A percentile compares a stretch with the other conserved stretches of the same genome.
Evolutionary conservation across 2,329 filamentous ascomycete species (phyloP).

Genomic region (Lecanosticta acicola): DNA sequence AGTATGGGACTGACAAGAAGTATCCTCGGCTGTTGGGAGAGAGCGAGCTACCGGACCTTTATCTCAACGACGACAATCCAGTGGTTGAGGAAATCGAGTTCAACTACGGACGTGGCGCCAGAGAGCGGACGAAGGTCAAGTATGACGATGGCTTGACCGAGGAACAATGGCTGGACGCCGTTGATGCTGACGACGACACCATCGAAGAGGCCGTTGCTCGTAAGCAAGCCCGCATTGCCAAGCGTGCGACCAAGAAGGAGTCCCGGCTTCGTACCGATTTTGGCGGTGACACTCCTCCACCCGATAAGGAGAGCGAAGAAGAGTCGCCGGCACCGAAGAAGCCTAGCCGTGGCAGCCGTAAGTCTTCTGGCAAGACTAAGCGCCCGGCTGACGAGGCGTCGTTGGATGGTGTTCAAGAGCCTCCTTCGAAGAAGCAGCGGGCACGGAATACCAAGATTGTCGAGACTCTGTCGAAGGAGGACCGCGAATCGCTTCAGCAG

Average conservation of each 20-base stretch:
- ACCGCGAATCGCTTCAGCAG: constrained; percentile 72
- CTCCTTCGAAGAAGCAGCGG: constrained; percentile 70
- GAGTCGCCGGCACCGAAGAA: constrained; percentile 69
- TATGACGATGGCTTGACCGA: constrained; percentile 98
- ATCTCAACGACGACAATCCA: constrained; percentile 78
- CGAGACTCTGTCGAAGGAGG: constrained; percentile 60
- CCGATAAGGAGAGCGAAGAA: constrained; percentile 70
- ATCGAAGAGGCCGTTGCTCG: constrained; percentile 89
- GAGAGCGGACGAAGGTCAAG: constrained; percentile 87
- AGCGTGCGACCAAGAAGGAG: constrained; percentile 68
- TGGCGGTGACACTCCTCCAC: constrained; percentile 65
- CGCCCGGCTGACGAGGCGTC: constrained; percentile 73
- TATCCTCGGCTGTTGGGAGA: constrained; percentile 79
- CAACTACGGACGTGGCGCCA: constrained; percentile 77
- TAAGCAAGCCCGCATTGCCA: constrained; percentile 79
- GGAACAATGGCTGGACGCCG: constrained; percentile 97
- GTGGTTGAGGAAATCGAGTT: constrained; percentile 75
- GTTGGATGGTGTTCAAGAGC: constrained; percentile 64
- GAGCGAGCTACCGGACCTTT: constrained; percentile 86
- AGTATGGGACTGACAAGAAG: constrained; percentile 67
- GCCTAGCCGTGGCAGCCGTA: constrained; percentile 59
- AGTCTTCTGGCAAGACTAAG: constrained; percentile 67
- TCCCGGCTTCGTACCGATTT: constrained; percentile 49
- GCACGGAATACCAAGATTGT: constrained; percentile 64
- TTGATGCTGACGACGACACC: constrained; percentile 91